Evolutionary conservation across 306 rosid species (phyloP), one percentile per base, ranked within the genome.

Genomic region (Mucuna pruriens): DNA sequence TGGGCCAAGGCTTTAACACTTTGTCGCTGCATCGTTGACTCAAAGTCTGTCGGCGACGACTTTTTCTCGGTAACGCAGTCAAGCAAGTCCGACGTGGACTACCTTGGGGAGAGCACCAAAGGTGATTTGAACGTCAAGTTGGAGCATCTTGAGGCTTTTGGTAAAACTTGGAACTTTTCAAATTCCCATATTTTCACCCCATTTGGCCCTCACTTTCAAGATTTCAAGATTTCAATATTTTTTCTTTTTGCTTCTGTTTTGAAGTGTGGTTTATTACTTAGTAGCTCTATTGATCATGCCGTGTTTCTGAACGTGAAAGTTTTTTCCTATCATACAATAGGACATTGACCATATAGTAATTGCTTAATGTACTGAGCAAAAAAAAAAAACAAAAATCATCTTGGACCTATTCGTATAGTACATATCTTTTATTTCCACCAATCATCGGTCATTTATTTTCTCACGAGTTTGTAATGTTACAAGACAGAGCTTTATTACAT

Each of bases 21-120:
- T 9, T 70, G 69, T 20, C 51, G 89, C 6, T 69, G 86, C 76
- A 82, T 66, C 31, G 79, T 86, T 65, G 91, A 84, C 70, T 86
- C 88, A 25, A 84, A 82, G 79, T 46, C 94, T 2, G 84, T 83
- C 9, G 84, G 87, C 6, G 90, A 38, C 19, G 92, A 84, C 25
- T 81, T 85, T 62, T 95, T 95, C 86, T 91, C 98, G 0, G 88
- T 93, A 9, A 91, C 97, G 0, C 88, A 93, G 15, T 85, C 98
- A 0, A 78, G 81, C 39, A 86, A 85, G 84, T 83, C 71, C 62
- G 99, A 90, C 9, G 93, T 95, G 76, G 99, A 95, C 81, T 95
- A 95, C 79, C 90, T 95, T 2, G 99, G 99, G 10, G 82, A 95
- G 80, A 95, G 97, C 84, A 95, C 99, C 62, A 93, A 90, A 84